These are phyloP conservation scores for Escallonia herrerae DNA, from an alignment of 129 eudicot species.

Conservation along the genomic window DNA sequence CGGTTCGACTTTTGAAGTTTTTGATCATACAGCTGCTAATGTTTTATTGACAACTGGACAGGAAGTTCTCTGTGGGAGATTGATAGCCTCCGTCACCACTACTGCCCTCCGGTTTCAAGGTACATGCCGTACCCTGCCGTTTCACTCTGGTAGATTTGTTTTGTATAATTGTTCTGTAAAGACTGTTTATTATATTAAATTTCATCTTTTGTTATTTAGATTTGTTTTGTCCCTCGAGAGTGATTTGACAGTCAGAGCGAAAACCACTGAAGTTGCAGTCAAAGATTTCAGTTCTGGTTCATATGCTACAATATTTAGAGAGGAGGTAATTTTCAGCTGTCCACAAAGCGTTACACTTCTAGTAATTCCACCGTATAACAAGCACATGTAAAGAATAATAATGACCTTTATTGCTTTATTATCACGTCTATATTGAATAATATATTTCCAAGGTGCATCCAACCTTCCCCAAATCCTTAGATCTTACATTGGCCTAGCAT, in stretches of 20 bases:
- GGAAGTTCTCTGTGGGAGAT: constrained; percentile 96
- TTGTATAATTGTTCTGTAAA: neutral
- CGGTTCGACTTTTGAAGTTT: too few relatives aligned
- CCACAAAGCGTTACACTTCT: too few relatives aligned
- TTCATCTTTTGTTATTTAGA: constrained; percentile 23
- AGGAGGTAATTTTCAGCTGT: constrained; percentile 48
- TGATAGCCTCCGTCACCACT: constrained; percentile 84
- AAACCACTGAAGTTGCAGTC: constrained; percentile 67
- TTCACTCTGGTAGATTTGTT: too few relatives aligned
- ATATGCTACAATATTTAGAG: constrained; percentile 74
- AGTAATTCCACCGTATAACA: too few relatives aligned
- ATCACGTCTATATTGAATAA: too few relatives aligned
- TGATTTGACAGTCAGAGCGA: constrained; percentile 80
- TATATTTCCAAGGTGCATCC: too few relatives aligned
- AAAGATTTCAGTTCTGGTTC: constrained; percentile 92
- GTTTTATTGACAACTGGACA: constrained; percentile 15
- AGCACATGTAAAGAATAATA: too few relatives aligned
- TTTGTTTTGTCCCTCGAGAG: constrained; percentile 84
- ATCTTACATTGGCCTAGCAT: too few relatives aligned
- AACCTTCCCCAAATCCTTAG: too few relatives aligned
- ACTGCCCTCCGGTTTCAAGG: constrained; percentile 92
- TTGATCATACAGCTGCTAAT: too few relatives aligned
- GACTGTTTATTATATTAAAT: neutral
- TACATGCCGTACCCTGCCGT: constrained; percentile 6
- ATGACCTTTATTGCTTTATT: too few relatives aligned